Evolutionary conservation across 208 protist genomes (phyloP).

Genomic region (Wallacemonas sp.): DNA sequence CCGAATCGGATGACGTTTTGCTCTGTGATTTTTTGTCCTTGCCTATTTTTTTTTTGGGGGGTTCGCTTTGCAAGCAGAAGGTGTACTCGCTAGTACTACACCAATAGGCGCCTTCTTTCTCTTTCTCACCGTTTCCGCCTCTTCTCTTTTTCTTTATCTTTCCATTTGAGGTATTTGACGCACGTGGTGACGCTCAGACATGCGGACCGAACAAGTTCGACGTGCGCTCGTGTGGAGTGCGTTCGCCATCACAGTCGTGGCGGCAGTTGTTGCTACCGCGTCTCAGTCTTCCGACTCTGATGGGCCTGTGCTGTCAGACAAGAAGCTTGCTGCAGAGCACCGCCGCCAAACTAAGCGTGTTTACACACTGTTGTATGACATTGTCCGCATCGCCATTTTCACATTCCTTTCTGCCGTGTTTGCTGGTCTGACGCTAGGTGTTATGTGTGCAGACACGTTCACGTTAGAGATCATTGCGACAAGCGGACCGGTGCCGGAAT

Average conservation of each 20-base stretch:
- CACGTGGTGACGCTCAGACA: background rate
- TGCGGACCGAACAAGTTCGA: background rate
- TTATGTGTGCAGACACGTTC: conserved; percentile 87
- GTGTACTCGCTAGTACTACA: no score
- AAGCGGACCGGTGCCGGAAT: conserved; percentile 73
- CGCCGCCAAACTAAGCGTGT: conserved; percentile 49
- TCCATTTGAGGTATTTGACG: no score
- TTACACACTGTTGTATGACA: conserved; percentile 67
- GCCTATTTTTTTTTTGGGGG: no score
- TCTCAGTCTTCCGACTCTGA: background rate
- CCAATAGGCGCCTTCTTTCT: no score
- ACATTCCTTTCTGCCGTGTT: conserved; percentile 86
- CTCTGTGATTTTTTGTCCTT: no score
- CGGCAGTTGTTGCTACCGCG: background rate
- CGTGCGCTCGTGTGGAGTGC: background rate
- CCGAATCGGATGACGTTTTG: no score
- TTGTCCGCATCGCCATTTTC: conserved; percentile 46
- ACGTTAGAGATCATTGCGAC: conserved; percentile 89
- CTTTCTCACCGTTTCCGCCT: no score
- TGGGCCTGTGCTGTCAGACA: background rate
- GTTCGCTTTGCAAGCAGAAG: no score
- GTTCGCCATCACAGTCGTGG: background rate
- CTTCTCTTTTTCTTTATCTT: conserved; percentile 3
- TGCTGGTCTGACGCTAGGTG: conserved; percentile 86
- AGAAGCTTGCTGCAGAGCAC: conserved; percentile 22